A percentile compares a stretch with the other conserved stretches of the same genome.
phyloP scores from a whole-genome alignment of 2,329 filamentous ascomycete species.

The Niveomyces coronatus region DNA sequence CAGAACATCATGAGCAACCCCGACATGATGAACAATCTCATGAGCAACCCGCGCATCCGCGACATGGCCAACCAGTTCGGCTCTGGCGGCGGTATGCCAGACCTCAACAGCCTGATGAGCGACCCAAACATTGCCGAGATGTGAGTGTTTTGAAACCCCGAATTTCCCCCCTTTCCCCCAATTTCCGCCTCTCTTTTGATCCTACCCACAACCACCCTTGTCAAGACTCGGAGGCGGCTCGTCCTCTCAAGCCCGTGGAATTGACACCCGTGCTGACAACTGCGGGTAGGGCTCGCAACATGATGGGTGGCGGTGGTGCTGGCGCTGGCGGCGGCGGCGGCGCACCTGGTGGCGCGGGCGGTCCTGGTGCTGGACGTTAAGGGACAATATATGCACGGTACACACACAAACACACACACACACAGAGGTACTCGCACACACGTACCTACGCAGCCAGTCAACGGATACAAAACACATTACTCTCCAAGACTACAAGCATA shows the following conservation, averaged over 20 bases:
- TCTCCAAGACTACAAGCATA: too few relatives aligned
- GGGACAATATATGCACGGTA: too few relatives aligned
- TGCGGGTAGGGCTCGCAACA: slow-evolving; percentile 32
- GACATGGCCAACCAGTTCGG: slow-evolving; percentile 79
- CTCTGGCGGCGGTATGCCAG: slow-evolving; percentile 76
- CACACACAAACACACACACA: too few relatives aligned
- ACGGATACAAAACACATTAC: too few relatives aligned
- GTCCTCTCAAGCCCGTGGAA: too few relatives aligned
- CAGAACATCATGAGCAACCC: slow-evolving; percentile 97
- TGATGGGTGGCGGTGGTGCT: slow-evolving; percentile 33
- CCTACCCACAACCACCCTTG: too few relatives aligned
- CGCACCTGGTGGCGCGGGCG: slow-evolving; percentile 19
- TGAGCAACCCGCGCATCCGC: slow-evolving; percentile 83
- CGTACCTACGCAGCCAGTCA: too few relatives aligned
- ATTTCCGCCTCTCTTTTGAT: too few relatives aligned
- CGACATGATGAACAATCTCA: slow-evolving; percentile 79
- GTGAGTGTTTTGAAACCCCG: slow-evolving; percentile 60
- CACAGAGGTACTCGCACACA: too few relatives aligned
- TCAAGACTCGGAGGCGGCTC: too few relatives aligned
- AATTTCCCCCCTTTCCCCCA: too few relatives aligned
- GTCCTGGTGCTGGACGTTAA: slow-evolving; percentile 15
- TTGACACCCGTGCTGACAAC: too few relatives aligned
- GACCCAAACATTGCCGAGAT: slow-evolving; percentile 89
- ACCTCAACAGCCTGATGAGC: slow-evolving; percentile 76
- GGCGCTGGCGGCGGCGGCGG: slow-evolving; percentile 19